Percentiles rank a stretch among this genome's conserved stretches.
These are phyloP conservation scores for Mycena filopes DNA, from an alignment of 768 basidiomycete genomes.

Conservation along the genomic window DNA sequence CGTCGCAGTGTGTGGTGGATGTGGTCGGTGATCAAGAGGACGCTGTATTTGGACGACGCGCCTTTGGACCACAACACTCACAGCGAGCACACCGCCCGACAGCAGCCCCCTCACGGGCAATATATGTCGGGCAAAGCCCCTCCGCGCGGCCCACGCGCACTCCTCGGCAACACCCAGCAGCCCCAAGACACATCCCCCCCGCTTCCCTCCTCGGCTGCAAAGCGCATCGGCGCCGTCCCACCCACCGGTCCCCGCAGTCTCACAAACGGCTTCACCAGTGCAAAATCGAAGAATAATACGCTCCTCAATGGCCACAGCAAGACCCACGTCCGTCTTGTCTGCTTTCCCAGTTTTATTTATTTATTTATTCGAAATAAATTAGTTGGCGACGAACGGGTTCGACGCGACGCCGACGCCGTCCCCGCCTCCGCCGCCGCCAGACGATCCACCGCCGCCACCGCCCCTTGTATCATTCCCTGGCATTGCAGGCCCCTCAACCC, in stretches of 20 bases:
- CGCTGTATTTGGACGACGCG: slow-evolving; percentile 25
- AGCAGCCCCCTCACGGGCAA: background rate
- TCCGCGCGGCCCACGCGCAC: slow-evolving; percentile 77
- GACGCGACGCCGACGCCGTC: slow-evolving; percentile 40
- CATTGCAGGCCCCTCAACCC: slow-evolving; percentile 41
- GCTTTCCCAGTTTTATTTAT: background rate
- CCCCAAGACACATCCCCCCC: background rate
- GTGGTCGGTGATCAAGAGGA: too few species aligned
- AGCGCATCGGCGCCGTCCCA: slow-evolving; percentile 63
- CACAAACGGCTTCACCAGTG: slow-evolving; percentile 47
- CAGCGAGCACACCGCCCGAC: background rate
- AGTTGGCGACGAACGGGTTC: background rate
- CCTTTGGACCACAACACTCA: slow-evolving; percentile 18
- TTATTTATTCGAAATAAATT: too few species aligned
- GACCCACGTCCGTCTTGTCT: background rate
- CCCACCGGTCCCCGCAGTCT: slow-evolving; percentile 77
- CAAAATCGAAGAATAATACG: slow-evolving; percentile 38
- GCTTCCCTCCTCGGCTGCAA: slow-evolving; percentile 44
- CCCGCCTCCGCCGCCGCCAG: slow-evolving; percentile 38
- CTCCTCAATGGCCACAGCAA: slow-evolving; percentile 47
- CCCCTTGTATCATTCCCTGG: slow-evolving; percentile 37
- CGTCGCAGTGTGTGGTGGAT: too few species aligned
- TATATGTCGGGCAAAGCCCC: slow-evolving; percentile 83
- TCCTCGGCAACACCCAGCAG: slow-evolving; percentile 58
- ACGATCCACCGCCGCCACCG: slow-evolving; percentile 44